These are phyloP conservation scores for Rhynchospora pubera DNA, from an alignment of 176 grass and related monocot species.

Conservation along the genomic window DNA sequence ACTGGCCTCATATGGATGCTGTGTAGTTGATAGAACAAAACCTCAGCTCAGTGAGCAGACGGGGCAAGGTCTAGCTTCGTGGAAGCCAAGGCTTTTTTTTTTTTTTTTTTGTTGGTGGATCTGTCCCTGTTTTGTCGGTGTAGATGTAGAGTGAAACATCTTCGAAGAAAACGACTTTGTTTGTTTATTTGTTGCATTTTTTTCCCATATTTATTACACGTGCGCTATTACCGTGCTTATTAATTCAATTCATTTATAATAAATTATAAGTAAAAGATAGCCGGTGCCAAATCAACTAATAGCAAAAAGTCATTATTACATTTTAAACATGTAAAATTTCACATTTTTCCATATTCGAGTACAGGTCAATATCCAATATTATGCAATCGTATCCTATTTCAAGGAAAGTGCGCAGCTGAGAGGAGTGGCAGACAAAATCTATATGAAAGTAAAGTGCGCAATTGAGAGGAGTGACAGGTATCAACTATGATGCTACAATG, in stretches of 20 bases:
- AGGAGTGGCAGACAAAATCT: neutral
- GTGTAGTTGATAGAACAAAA: slow-evolving; percentile 18
- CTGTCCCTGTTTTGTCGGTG: neutral
- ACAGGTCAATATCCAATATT: neutral
- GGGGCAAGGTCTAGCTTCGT: slow-evolving; percentile 7
- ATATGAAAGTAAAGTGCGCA: neutral
- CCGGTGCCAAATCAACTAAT: neutral
- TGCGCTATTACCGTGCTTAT: neutral
- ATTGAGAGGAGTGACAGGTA: neutral
- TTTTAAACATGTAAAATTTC: neutral
- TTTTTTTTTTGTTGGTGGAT: neutral
- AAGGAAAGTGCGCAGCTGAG: neutral
- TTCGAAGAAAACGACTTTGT: neutral
- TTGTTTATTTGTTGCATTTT: slow-evolving; percentile 8
- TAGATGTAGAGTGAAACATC: slow-evolving; percentile 13
- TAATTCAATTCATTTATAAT: neutral
- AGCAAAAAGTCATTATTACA: neutral
- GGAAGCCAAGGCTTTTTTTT: slow-evolving; percentile 6
- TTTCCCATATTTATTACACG: neutral
- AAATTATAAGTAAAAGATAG: neutral
- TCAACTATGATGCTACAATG: slow-evolving; percentile 16
- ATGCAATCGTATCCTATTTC: slow-evolving; percentile 3
- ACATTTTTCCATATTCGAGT: slow-evolving; percentile 2
- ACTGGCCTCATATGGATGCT: slow-evolving; percentile 4
- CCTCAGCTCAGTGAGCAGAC: neutral